Evolutionary conservation across 2,329 filamentous ascomycete genomes (phyloP).

Genomic region (Fusarium denticulatum): DNA sequence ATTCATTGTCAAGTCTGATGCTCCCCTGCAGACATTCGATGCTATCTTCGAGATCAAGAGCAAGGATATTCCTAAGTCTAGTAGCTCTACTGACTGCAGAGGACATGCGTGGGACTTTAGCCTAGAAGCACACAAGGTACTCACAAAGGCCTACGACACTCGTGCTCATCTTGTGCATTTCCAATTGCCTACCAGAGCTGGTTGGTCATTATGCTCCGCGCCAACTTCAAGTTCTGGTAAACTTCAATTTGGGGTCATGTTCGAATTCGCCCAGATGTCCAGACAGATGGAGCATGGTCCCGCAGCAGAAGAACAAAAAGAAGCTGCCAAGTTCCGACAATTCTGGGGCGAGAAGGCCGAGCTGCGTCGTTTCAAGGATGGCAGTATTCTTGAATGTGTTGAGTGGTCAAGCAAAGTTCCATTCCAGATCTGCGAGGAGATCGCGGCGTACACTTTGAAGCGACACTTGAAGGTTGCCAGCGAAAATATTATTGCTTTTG

Average conservation of each 20-base stretch:
- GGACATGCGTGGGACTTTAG: slow-evolving; percentile 59
- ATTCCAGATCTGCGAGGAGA: slow-evolving; percentile 79
- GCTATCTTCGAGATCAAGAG: slow-evolving; percentile 52
- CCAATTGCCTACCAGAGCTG: slow-evolving; percentile 48
- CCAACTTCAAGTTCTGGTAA: slow-evolving; percentile 42
- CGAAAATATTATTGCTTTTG: slow-evolving; percentile 62
- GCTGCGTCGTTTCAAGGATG: slow-evolving; percentile 92
- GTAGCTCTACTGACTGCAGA: slow-evolving; percentile 52
- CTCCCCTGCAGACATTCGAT: slow-evolving; percentile 66
- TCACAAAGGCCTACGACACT: slow-evolving; percentile 79
- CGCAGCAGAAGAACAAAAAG: slow-evolving; percentile 83
- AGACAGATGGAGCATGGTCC: slow-evolving; percentile 90
- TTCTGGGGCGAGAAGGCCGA: slow-evolving; percentile 98
- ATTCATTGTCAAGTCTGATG: slow-evolving; percentile 75
- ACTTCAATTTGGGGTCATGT: slow-evolving; percentile 73
- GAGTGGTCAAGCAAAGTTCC: slow-evolving; percentile 78
- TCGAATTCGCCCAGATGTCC: slow-evolving; percentile 76
- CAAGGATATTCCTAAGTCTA: slow-evolving; percentile 41
- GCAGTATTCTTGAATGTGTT: slow-evolving; percentile 90
- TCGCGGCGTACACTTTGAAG: slow-evolving; percentile 75
- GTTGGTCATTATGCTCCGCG: slow-evolving; percentile 45
- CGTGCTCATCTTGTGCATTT: slow-evolving; percentile 76
- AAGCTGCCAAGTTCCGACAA: slow-evolving; percentile 81
- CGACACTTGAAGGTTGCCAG: slow-evolving; percentile 73
- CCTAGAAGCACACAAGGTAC: slow-evolving; percentile 68